These are phyloP conservation scores for Begonia peltatifolia DNA, from an alignment of 306 rosid species.

Conservation along the genomic window DNA sequence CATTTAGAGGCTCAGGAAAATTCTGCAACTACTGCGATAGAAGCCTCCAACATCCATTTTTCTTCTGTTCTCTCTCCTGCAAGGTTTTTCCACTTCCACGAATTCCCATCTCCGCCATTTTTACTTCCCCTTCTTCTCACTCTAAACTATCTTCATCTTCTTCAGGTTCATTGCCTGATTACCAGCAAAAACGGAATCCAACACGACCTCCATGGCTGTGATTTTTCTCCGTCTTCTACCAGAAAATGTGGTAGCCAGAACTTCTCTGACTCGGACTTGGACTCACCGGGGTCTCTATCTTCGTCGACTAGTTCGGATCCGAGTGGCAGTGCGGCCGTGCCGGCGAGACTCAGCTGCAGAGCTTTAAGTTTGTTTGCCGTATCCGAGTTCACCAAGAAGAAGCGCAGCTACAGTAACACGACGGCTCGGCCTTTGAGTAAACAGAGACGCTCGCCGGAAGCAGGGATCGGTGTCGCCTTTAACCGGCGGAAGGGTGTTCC, in stretches of 20 bases:
- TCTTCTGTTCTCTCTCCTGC: conserved; percentile 81
- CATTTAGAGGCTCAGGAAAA: conserved; percentile 63
- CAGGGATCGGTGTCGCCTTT: conserved; percentile 27
- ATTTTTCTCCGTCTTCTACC: too few species aligned
- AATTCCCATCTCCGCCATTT: neutral
- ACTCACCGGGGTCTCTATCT: conserved; percentile 46
- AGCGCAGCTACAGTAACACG: conserved; percentile 22
- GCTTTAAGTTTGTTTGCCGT: conserved; percentile 50
- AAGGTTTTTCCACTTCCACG: conserved; percentile 29
- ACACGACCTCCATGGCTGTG: conserved; percentile 40
- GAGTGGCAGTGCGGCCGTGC: neutral
- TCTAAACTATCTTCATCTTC: conserved; percentile 1
- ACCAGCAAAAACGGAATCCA: conserved; percentile 35
- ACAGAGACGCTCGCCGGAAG: conserved; percentile 28
- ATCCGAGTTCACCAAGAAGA: conserved; percentile 52
- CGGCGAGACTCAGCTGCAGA: conserved; percentile 24
- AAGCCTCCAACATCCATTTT: conserved; percentile 65
- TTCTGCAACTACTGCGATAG: conserved; percentile 75
- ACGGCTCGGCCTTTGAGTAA: conserved; percentile 20
- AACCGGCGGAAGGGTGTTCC: conserved; percentile 66
- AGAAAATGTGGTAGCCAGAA: too few species aligned
- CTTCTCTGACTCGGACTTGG: conserved; percentile 53
- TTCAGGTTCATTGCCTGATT: conserved; percentile 53
- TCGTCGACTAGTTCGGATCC: conserved; percentile 63
- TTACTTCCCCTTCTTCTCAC: too few species aligned